A percentile compares a stretch with the other conserved stretches of the same genome.
Conservation (phyloP, 257 asterid genomes). For the Linderniella brevidens region DNA sequence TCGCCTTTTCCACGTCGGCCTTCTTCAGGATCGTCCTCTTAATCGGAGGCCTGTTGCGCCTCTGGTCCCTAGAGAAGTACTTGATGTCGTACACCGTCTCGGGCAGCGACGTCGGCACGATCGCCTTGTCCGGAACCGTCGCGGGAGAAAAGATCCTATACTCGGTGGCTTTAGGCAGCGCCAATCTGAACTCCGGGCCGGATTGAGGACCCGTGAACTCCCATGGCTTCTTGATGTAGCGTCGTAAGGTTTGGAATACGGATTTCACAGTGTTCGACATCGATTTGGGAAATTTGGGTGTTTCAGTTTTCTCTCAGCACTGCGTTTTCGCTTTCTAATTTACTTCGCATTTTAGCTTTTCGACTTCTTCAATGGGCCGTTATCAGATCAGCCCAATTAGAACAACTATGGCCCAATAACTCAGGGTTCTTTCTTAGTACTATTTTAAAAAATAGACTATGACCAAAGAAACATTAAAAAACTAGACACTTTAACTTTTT, state of each 20-base stretch:
- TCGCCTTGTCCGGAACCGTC: slow-evolving; percentile 37
- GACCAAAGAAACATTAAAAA: too few relatives aligned
- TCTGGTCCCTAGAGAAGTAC: slow-evolving; percentile 79
- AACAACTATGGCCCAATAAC: too few relatives aligned
- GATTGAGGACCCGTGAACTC: slow-evolving; percentile 61
- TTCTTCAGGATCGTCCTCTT: slow-evolving; percentile 61
- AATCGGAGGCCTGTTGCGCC: slow-evolving; percentile 77
- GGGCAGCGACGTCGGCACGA: slow-evolving; percentile 64
- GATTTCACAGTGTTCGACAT: slow-evolving; percentile 57
- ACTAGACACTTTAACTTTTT: too few relatives aligned
- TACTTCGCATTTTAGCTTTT: too few relatives aligned
- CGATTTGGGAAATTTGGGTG: slow-evolving; percentile 19
- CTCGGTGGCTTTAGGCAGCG: slow-evolving; percentile 75
- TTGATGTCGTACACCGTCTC: slow-evolving; percentile 88
- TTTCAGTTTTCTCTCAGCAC: background rate
- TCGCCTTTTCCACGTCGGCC: slow-evolving; percentile 66
- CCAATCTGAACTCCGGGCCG: slow-evolving; percentile 32
- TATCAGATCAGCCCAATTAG: too few relatives aligned
- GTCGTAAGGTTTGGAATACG: slow-evolving; percentile 49
- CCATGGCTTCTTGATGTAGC: slow-evolving; percentile 81
- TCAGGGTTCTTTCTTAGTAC: too few relatives aligned
- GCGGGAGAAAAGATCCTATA: slow-evolving; percentile 74
- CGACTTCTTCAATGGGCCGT: too few relatives aligned
- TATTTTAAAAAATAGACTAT: too few relatives aligned
- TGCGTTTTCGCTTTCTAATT: too few relatives aligned